These are phyloP conservation scores for Coniosporium tulheliwenetii DNA, from an alignment of 2,329 filamentous ascomycete species.

Conservation along the genomic window DNA sequence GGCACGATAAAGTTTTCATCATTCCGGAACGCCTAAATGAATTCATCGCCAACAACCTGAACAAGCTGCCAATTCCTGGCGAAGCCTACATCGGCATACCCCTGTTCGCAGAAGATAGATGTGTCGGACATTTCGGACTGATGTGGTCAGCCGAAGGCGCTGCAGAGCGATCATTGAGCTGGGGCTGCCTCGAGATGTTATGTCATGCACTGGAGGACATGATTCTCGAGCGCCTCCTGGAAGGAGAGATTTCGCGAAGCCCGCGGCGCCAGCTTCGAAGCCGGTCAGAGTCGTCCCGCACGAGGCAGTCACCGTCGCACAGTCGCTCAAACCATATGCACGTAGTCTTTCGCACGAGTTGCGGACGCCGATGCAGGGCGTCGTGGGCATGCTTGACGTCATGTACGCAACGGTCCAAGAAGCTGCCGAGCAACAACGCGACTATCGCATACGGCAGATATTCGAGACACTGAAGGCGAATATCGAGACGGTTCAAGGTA, in stretches of 20 bases:
- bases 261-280: constrained; percentile 4
- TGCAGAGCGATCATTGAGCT: constrained; percentile 38
- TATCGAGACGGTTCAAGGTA: constrained; percentile 56
- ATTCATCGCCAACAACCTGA: constrained; percentile 45
- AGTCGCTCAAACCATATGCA: constrained; percentile 57
- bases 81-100: constrained; percentile 55
- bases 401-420: constrained; percentile 61
- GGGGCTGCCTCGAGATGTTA: constrained; percentile 52
- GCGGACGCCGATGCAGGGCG: constrained; percentile 59
- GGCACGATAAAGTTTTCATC: constrained; percentile 54
- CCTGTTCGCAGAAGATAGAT: constrained; percentile 48
- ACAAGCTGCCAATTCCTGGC: constrained; percentile 41
- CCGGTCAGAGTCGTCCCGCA: constrained; percentile 34
- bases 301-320: constrained; percentile 40
- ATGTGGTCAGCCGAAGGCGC: constrained; percentile 54
- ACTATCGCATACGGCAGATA: constrained; percentile 34
- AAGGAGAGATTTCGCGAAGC: constrained; percentile 33
- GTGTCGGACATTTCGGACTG: constrained; percentile 54
- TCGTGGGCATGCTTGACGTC: constrained; percentile 61
- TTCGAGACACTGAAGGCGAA: constrained; percentile 50
- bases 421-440: constrained; percentile 39
- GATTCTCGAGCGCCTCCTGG: constrained; percentile 41
- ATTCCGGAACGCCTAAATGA: constrained; percentile 46
- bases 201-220: constrained; percentile 54
- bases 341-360: constrained; percentile 57